Evolutionary conservation across 257 asterid genomes (phyloP).

Genomic region (Fraxinus excelsior): DNA sequence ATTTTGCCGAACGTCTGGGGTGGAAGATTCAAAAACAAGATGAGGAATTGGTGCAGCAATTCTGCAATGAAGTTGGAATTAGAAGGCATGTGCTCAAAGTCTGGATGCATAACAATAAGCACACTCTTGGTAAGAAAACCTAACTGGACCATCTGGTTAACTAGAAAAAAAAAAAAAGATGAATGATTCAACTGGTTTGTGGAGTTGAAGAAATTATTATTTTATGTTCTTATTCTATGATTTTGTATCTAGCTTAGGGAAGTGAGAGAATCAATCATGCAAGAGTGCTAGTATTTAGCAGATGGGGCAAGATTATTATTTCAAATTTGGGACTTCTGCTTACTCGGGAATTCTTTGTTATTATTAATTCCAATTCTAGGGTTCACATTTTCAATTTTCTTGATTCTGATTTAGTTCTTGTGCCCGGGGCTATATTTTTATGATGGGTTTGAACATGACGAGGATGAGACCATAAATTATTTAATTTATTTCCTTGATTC

Average conservation of each 20-base stretch:
- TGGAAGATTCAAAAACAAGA: conserved; percentile 75
- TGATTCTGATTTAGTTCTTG: not conserved
- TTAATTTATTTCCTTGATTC: not conserved
- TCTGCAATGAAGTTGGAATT: conserved; percentile 61
- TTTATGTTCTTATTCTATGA: conserved; percentile 18
- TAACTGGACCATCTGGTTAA: conserved; percentile 17
- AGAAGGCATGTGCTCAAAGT: conserved; percentile 77
- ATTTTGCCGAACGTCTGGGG: conserved; percentile 64
- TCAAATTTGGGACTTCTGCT: not conserved
- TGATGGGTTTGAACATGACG: not conserved
- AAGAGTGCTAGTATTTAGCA: conserved; percentile 13
- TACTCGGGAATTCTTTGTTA: conserved; percentile 14
- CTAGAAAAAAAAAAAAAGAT: not conserved
- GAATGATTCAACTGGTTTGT: not conserved
- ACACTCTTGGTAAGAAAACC: conserved; percentile 78
- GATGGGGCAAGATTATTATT: conserved; percentile 10
- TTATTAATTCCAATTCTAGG: conserved; percentile 21
- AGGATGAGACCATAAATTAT: not conserved
- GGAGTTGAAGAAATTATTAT: conserved; percentile 7
- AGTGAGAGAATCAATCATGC: conserved; percentile 9
- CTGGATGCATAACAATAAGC: conserved; percentile 89
- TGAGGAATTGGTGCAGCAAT: conserved; percentile 58
- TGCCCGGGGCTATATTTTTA: not conserved
- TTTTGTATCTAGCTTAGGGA: conserved; percentile 8
- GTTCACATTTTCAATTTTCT: conserved; percentile 17